Percentiles rank a stretch among this genome's conserved stretches.
These are phyloP conservation scores for Claviceps maximensis DNA, from an alignment of 2,329 filamentous ascomycete species.

Conservation along the genomic window DNA sequence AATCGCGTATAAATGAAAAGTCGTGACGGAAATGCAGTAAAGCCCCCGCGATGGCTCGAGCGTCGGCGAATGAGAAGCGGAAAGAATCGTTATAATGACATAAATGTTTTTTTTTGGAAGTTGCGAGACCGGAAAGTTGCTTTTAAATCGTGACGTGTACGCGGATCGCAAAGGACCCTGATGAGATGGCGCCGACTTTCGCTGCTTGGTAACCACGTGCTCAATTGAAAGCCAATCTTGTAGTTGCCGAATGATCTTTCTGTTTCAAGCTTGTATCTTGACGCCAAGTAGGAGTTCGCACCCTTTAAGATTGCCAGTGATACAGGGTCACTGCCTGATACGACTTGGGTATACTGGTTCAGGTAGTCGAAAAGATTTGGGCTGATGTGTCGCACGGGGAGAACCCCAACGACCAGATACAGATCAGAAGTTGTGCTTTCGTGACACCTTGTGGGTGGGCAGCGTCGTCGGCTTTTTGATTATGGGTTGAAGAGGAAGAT, in stretches of 20 bases:
- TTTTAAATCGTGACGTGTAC: background rate
- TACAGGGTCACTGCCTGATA: background rate
- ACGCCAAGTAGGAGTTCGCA: background rate
- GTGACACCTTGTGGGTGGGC: background rate
- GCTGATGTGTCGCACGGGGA: constrained; percentile 9
- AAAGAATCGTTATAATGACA: constrained; percentile 31
- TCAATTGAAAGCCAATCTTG: background rate
- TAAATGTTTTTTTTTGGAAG: constrained; percentile 20
- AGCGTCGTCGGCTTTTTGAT: background rate
- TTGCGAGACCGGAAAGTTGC: constrained; percentile 14
- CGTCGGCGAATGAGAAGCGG: constrained; percentile 19
- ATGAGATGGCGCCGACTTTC: background rate
- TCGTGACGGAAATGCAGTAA: constrained; percentile 17
- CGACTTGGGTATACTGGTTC: background rate
- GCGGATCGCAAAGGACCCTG: background rate
- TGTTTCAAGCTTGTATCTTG: background rate
- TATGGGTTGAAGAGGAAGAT: background rate
- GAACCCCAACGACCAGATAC: constrained; percentile 15
- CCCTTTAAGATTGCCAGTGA: background rate
- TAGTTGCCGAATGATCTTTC: background rate
- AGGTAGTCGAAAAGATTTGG: constrained; percentile 1
- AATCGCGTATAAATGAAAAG: constrained; percentile 21
- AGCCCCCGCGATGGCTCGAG: constrained; percentile 19
- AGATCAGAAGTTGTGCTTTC: constrained; percentile 3
- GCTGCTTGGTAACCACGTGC: background rate